These are phyloP conservation scores for Vanrija humicola DNA, from an alignment of 1,284 basidiomycete species.

Conservation along the genomic window DNA sequence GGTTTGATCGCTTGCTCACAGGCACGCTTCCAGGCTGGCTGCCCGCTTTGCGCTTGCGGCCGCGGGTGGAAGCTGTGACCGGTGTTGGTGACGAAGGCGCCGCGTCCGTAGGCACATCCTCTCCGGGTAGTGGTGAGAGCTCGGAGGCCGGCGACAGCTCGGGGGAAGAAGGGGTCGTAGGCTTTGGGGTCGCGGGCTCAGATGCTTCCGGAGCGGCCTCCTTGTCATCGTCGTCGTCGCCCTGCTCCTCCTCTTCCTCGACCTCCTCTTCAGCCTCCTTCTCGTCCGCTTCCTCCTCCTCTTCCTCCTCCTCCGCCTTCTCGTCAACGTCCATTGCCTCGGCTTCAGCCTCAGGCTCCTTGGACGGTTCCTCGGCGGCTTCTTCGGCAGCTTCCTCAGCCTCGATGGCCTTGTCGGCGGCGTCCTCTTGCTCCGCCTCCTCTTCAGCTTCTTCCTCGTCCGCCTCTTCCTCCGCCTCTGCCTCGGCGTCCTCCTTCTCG, in stretches of 20 bases:
- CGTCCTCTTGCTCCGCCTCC: not conserved
- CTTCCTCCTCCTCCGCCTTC: not conserved
- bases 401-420: not conserved
- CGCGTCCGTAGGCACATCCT: not conserved
- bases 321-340: not conserved
- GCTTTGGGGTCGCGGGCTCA: slow-evolving; percentile 1
- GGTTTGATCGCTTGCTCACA: slow-evolving; percentile 19
- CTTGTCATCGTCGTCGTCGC: not conserved
- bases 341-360: not conserved
- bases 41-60: slow-evolving; percentile 30
- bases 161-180: slow-evolving; percentile 9
- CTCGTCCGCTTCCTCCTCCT: not conserved
- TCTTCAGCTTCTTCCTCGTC: not conserved
- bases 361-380: not conserved
- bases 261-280: not conserved
- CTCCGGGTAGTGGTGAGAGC: slow-evolving; percentile 19
- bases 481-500: slow-evolving; percentile 1
- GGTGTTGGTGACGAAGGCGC: slow-evolving; percentile 4
- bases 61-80: slow-evolving; percentile 7
- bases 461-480: not conserved
- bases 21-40: slow-evolving; percentile 22
- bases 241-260: not conserved
- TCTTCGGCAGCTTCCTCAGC: not conserved
- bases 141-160: slow-evolving; percentile 25
- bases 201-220: not conserved